Evolutionary conservation across 1,284 basidiomycete species (phyloP).

Genomic region (Coriolopsis trogii): DNA sequence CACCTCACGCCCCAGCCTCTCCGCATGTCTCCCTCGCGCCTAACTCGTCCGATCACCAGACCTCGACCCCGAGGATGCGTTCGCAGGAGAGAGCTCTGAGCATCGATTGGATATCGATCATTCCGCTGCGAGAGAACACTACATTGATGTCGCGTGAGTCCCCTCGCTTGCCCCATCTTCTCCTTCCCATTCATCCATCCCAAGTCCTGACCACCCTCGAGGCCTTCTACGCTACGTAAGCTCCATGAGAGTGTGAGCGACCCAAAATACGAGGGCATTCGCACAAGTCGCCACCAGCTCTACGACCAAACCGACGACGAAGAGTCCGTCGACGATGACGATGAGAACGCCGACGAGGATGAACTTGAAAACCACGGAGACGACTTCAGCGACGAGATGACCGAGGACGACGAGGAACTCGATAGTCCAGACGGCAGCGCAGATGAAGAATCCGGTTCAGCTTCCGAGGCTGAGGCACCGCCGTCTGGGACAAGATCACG

Average conservation of each 20-base stretch:
- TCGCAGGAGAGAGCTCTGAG: constrained; percentile 22
- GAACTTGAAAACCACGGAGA: constrained; percentile 22
- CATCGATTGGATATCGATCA: constrained; percentile 28
- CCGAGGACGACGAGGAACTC: constrained; percentile 34
- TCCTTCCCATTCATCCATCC: background rate
- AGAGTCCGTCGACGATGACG: constrained; percentile 37
- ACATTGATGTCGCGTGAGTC: constrained; percentile 80
- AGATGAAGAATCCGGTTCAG: constrained; percentile 32
- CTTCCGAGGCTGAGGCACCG: constrained; percentile 12
- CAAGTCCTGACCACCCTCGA: constrained; percentile 33
- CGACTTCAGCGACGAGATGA: constrained; percentile 6
- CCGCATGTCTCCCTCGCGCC: constrained; percentile 16
- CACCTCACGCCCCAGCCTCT: constrained; percentile 10
- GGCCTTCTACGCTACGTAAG: constrained; percentile 71
- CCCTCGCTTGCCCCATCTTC: background rate
- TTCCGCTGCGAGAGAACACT: constrained; percentile 68
- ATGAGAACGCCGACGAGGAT: constrained; percentile 34
- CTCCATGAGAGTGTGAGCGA: constrained; percentile 63
- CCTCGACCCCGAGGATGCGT: constrained; percentile 75
- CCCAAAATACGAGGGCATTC: constrained; percentile 77
- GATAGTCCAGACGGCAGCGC: constrained; percentile 30
- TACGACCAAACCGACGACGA: constrained; percentile 45
- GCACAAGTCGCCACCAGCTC: constrained; percentile 63
- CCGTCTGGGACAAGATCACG: background rate
- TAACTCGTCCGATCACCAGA: constrained; percentile 48